Percentiles rank a stretch among this genome's conserved stretches.
These are phyloP conservation scores for Globisporangium ultimum DNA, from an alignment of 352 stramenopile genomes.

Conservation along the genomic window DNA sequence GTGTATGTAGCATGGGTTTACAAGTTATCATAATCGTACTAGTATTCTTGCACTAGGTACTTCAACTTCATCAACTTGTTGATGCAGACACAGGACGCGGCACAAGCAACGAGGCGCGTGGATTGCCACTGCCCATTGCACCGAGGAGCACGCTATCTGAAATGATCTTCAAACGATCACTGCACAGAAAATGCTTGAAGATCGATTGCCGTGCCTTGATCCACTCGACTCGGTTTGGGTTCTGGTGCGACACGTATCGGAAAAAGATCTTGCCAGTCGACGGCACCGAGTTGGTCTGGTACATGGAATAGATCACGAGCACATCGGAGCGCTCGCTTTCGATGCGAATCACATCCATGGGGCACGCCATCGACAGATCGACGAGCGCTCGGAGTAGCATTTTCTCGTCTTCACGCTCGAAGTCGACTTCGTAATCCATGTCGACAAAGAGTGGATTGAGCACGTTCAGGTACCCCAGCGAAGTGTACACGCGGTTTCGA, in stretches of 20 bases:
- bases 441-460: conserved; percentile 57
- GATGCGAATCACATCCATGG: conserved; percentile 71
- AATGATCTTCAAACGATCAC: conserved; percentile 33
- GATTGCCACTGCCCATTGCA: too few relatives aligned
- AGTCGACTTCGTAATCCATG: conserved; percentile 73
- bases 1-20: too few relatives aligned
- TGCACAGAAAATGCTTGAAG: conserved; percentile 51
- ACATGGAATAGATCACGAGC: conserved; percentile 76
- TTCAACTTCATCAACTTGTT: too few relatives aligned
- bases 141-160: conserved; percentile 3
- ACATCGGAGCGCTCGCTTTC: conserved; percentile 59
- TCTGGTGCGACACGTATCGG: conserved; percentile 53
- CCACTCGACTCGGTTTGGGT: conserved; percentile 35
- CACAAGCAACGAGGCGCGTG: too few relatives aligned
- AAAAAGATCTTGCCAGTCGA: conserved; percentile 50
- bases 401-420: conserved; percentile 62
- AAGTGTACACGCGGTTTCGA: conserved; percentile 34
- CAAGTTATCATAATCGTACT: too few relatives aligned
- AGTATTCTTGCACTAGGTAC: too few relatives aligned
- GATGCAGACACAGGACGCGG: too few relatives aligned
- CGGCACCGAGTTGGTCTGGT: conserved; percentile 65
- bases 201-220: conserved; percentile 37
- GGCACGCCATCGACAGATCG: conserved; percentile 55
- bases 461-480: conserved; percentile 59
- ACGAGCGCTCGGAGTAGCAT: conserved; percentile 57